phyloP scores from a whole-genome alignment of 345 rosid genomes.

The Acer campestre region DNA sequence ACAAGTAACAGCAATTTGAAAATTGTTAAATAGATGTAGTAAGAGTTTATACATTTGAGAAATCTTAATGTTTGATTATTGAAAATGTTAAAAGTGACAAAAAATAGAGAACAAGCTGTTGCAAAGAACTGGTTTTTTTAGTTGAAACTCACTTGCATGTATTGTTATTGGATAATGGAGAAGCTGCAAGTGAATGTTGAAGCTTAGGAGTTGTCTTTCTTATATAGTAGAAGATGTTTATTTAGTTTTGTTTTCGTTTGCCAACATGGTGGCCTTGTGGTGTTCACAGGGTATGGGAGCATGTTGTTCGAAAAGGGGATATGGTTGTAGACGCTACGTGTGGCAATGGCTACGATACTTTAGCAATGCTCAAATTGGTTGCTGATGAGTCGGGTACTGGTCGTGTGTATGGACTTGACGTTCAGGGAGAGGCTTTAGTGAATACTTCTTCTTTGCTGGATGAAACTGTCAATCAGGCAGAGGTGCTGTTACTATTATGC shows the following conservation, averaged over 20 bases:
- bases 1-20: not conserved
- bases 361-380: conserved; percentile 73
- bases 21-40: not conserved
- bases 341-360: conserved; percentile 87
- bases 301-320: conserved; percentile 71
- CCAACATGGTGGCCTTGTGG: too few relatives aligned
- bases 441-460: conserved; percentile 58
- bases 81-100: not conserved
- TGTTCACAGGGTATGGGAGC: conserved; percentile 69
- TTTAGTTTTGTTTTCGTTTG: too few relatives aligned
- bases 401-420: conserved; percentile 76
- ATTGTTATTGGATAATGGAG: not conserved
- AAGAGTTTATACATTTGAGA: not conserved
- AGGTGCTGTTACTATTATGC: conserved; percentile 45
- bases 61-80: not conserved
- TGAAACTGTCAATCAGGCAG: conserved; percentile 44
- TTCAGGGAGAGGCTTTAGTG: conserved; percentile 67
- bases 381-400: conserved; percentile 59
- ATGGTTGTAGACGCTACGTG: conserved; percentile 83
- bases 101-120: not conserved
- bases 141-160: not conserved
- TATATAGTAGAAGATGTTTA: not conserved
- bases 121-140: not conserved
- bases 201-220: not conserved
- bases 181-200: not conserved